These are phyloP conservation scores for Baorangia bicolor DNA, from an alignment of 768 basidiomycete genomes.

Conservation along the genomic window DNA sequence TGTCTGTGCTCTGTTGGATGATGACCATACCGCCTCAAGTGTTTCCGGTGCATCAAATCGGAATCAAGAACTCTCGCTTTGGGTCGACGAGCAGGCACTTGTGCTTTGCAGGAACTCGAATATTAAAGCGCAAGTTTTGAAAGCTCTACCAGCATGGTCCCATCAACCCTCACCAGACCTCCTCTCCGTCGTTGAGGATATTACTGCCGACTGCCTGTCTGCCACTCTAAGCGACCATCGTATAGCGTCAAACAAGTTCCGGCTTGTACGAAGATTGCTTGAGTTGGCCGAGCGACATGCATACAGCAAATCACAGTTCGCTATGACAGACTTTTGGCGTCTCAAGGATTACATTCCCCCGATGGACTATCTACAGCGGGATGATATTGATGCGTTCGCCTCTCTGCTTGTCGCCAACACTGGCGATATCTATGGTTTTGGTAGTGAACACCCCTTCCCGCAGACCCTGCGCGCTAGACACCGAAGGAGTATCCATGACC, in stretches of 20 bases:
- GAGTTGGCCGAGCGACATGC: conserved; percentile 42
- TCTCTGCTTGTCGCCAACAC: conserved; percentile 56
- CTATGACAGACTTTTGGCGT: conserved; percentile 74
- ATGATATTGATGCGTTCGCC: conserved; percentile 73
- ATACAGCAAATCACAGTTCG: conserved; percentile 47
- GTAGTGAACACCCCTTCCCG: conserved; percentile 46
- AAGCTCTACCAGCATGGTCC: conserved; percentile 77
- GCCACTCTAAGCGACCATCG: conserved; percentile 54
- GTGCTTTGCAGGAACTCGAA: conserved; percentile 39
- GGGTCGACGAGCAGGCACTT: conserved; percentile 60
- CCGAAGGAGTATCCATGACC: conserved; percentile 5
- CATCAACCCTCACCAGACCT: conserved; percentile 53
- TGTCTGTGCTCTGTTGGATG: conserved; percentile 60
- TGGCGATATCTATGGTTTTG: conserved; percentile 63
- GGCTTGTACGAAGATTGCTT: conserved; percentile 64
- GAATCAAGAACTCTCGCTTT: conserved; percentile 52
- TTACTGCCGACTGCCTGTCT: conserved; percentile 49
- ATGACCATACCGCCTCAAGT: conserved; percentile 41
- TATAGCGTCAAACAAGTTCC: conserved; percentile 75
- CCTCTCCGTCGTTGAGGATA: conserved; percentile 42
- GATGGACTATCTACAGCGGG: conserved; percentile 50
- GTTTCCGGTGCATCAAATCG: conserved; percentile 32
- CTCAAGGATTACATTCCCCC: conserved; percentile 76
- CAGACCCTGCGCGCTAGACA: conserved; percentile 44
- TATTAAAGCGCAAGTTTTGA: conserved; percentile 44